Percentiles rank a stretch among this genome's conserved stretches.
Evolutionary conservation across 2,329 filamentous ascomycete species (phyloP).

Genomic region (Monilinia laxa): DNA sequence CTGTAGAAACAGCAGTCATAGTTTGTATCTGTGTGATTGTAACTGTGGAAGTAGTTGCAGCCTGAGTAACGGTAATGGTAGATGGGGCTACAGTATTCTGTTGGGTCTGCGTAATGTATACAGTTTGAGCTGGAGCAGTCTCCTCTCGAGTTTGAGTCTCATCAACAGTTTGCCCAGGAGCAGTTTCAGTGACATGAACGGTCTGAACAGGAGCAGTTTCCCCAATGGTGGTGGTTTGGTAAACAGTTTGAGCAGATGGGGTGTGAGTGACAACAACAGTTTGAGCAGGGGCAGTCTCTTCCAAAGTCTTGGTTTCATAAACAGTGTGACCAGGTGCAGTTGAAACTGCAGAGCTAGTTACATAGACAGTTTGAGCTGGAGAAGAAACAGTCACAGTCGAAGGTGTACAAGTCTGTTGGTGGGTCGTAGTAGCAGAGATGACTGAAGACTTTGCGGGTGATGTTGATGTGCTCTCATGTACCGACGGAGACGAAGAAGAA

Average conservation of each 20-base stretch:
- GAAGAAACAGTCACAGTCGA: not conserved
- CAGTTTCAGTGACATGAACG: not conserved
- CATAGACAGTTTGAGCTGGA: not conserved
- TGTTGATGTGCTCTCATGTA: not conserved
- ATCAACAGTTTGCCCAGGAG: not conserved
- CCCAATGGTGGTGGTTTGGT: not conserved
- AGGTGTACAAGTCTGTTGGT: not conserved
- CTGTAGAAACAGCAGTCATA: conserved; percentile 1
- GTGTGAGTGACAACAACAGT: conserved; percentile 3
- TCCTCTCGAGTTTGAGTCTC: conserved; percentile 1
- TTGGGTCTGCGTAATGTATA: not conserved
- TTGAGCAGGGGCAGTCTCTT: conserved; percentile 13
- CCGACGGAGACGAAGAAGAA: not conserved
- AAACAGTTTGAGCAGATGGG: not conserved
- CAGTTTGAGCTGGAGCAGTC: not conserved
- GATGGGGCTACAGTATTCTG: not conserved
- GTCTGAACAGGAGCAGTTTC: not conserved
- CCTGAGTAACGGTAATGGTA: not conserved
- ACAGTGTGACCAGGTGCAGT: conserved; percentile 22
- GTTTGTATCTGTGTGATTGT: not conserved
- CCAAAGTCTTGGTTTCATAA: conserved; percentile 21
- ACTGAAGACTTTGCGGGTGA: conserved; percentile 3
- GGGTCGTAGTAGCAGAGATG: conserved; percentile 12
- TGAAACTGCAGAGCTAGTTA: not conserved
- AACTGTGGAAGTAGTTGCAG: not conserved